Evolutionary conservation across 768 basidiomycete species (phyloP), one percentile per base, ranked within the genome.

Genomic region (Calvatia gigantea): DNA sequence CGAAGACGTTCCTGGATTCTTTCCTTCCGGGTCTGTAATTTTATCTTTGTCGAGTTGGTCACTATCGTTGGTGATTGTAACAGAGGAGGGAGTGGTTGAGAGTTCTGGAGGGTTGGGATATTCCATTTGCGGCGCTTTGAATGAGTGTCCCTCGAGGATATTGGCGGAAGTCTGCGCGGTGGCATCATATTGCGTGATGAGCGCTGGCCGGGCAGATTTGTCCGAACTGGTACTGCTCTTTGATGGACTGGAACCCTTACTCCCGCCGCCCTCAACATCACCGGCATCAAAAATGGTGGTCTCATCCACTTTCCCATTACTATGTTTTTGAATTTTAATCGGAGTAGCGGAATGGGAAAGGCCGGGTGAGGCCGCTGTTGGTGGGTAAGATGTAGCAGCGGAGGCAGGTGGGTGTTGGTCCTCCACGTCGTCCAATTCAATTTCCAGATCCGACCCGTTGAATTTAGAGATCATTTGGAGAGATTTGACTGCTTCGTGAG

Each of bases 381-480:
- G 19, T 35, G 52, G 43, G 35, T 44, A 44, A 38, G 39, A 15
- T n/a, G 56, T 42, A n/a, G 51, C 51, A 6, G 45, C n/a, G 29
- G 45, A n/a, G 56, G 9, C 56, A 46, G 27, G 65, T 45, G 64
- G 65, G 44, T 71, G 71, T 41, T 78, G 73, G 57, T 78, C 78
- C 54, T 72, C 67, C 14, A 96, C 91, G 56, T 97, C 94, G 17
- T 80, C 80, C 8, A 90, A 68, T 28, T 81, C 83, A 28, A 94
- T 77, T 3, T 75, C 69, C 0, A 94, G 69, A 50, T 84, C 75
- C 14, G 84, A 82, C 2, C 90, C 92, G 68, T 98, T 98, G 72
- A 89, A 93, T 29, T 78, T 79, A 2, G 91, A 90, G 41, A 99
- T 98, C 60, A 90, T 72, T 61, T 87, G 86, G 0, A 99, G 78